Percentiles rank a stretch among this genome's conserved stretches.
Conservation (phyloP, 495 filamentous ascomycete genomes). For the Hyaloscypha variabilis region DNA sequence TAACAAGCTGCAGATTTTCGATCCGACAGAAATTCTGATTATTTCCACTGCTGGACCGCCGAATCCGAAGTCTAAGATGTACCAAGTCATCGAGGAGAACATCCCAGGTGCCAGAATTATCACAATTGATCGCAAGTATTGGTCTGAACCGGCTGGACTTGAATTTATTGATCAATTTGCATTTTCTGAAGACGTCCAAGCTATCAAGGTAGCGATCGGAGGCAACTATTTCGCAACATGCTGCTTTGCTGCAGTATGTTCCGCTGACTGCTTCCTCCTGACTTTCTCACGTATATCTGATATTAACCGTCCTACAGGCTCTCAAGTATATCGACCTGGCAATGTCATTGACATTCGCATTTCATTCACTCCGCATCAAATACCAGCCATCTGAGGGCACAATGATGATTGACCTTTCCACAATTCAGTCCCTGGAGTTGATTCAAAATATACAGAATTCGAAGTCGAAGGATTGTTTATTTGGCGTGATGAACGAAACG, state of each 20-base stretch:
- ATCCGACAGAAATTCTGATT: constrained; percentile 75
- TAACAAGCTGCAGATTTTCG: constrained; percentile 78
- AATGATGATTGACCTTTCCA: constrained; percentile 92
- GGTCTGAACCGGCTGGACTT: constrained; percentile 80
- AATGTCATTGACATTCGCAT: constrained; percentile 61
- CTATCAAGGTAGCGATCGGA: constrained; percentile 75
- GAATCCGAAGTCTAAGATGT: constrained; percentile 73
- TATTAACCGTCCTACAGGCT: constrained; percentile 48
- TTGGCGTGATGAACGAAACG: constrained; percentile 82
- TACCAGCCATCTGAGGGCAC: constrained; percentile 89
- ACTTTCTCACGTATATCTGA: constrained; percentile 29
- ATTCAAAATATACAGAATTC: constrained; percentile 82
- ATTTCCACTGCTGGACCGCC: constrained; percentile 64
- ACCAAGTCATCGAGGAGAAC: constrained; percentile 72
- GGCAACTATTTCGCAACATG: constrained; percentile 90
- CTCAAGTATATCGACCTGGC: constrained; percentile 80
- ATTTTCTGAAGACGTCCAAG: constrained; percentile 73
- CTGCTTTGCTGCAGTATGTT: constrained; percentile 81
- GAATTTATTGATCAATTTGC: constrained; percentile 80
- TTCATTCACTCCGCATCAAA: constrained; percentile 80
- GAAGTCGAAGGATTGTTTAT: constrained; percentile 77
- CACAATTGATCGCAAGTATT: constrained; percentile 78
- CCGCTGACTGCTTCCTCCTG: not conserved
- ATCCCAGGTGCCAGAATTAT: constrained; percentile 59
- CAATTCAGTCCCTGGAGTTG: constrained; percentile 82